Conservation (phyloP, 257 asterid species). For the Capsicum baccatum region DNA sequence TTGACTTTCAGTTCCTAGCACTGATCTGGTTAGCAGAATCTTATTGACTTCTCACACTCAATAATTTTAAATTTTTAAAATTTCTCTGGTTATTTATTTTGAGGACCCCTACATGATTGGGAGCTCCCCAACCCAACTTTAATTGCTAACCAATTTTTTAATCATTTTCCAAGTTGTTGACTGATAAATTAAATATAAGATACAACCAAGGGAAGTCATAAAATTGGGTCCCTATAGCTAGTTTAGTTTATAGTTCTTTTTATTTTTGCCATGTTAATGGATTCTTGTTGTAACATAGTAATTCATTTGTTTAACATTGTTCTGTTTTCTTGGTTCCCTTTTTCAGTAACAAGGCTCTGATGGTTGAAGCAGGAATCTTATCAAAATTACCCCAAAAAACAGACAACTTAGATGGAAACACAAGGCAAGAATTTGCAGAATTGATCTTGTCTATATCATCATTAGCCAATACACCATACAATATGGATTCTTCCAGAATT, state of each 20-base stretch:
- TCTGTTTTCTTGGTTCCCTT: conserved; percentile 35
- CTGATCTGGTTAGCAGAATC: conserved; percentile 49
- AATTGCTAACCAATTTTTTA: conserved; percentile 3
- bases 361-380: conserved; percentile 86
- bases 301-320: not conserved
- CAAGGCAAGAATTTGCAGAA: conserved; percentile 56
- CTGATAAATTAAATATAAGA: conserved; percentile 13
- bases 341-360: conserved; percentile 81
- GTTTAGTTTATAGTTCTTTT: not conserved
- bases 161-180: conserved; percentile 16
- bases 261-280: not conserved
- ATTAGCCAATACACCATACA: conserved; percentile 56
- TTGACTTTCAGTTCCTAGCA: conserved; percentile 48
- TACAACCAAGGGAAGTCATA: not conserved
- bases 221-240: conserved; percentile 7
- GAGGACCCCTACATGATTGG: conserved; percentile 31
- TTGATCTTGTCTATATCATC: conserved; percentile 69
- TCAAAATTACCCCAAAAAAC: conserved; percentile 56
- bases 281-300: not conserved
- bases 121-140: conserved; percentile 30
- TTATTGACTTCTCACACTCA: conserved; percentile 52
- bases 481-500: conserved; percentile 53
- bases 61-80: conserved; percentile 23
- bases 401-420: conserved; percentile 47
- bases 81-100: conserved; percentile 30